Conservation (phyloP, 257 asterid genomes). For the Eustoma russellianum region DNA sequence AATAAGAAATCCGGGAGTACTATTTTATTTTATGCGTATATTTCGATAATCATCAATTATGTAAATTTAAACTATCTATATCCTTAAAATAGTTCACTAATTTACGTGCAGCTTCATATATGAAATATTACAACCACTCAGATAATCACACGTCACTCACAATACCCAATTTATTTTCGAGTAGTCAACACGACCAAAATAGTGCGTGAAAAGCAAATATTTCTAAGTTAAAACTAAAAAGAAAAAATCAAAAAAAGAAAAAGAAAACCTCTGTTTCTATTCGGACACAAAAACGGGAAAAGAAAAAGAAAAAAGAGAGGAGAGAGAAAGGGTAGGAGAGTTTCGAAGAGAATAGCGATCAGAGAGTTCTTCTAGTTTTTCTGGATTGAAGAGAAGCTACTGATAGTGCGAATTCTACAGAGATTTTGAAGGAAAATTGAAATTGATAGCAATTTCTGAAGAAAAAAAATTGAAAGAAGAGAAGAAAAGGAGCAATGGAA, state of each 20-base stretch:
- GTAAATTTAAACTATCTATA: too few species aligned
- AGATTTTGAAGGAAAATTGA: slow-evolving; percentile 17
- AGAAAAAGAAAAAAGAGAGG: slow-evolving; percentile 30
- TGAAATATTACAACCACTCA: not conserved
- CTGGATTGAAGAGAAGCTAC: slow-evolving; percentile 11
- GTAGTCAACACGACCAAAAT: not conserved
- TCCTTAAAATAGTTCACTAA: too few species aligned
- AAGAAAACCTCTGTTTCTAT: slow-evolving; percentile 16
- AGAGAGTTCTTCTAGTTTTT: slow-evolving; percentile 52
- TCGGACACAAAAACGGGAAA: slow-evolving; percentile 41
- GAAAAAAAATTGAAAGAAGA: slow-evolving; percentile 15
- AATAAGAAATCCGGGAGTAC: too few species aligned
- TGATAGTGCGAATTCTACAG: not conserved
- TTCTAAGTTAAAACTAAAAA: slow-evolving; percentile 10
- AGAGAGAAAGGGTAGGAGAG: slow-evolving; percentile 29
- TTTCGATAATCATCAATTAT: too few species aligned
- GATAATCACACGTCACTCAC: not conserved
- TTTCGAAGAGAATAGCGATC: slow-evolving; percentile 54
- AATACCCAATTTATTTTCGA: not conserved
- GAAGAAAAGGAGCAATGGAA: slow-evolving; percentile 29
- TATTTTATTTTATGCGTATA: too few species aligned
- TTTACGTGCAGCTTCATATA: too few species aligned
- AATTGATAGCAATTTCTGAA: slow-evolving; percentile 41
- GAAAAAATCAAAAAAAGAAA: slow-evolving; percentile 1
- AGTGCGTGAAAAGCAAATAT: not conserved